A percentile compares a stretch with the other conserved stretches of the same genome.
These are phyloP conservation scores for Chernovozyma aurita DNA, from an alignment of 1,139 yeast species.

Conservation along the genomic window DNA sequence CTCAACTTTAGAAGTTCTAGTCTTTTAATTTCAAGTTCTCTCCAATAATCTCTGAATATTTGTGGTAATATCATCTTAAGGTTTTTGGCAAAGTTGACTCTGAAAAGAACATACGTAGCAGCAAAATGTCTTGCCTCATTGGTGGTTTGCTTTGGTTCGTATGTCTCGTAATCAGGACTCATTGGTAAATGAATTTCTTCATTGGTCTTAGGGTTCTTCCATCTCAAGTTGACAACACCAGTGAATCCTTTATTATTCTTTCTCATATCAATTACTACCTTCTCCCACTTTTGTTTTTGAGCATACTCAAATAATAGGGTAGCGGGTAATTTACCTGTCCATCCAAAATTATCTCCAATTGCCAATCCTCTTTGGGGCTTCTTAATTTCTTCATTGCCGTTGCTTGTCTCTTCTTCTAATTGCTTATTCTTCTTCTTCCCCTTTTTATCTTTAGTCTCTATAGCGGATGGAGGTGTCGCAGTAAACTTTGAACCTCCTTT, in stretches of 20 bases:
- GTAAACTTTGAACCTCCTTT: slow-evolving; percentile 7
- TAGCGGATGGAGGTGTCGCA: slow-evolving; percentile 6
- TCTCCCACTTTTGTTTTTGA: slow-evolving; percentile 87
- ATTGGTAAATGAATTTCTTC: slow-evolving; percentile 57
- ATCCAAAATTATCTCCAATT: slow-evolving; percentile 50
- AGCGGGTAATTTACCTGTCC: slow-evolving; percentile 96
- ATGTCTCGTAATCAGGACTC: slow-evolving; percentile 52
- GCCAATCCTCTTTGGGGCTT: slow-evolving; percentile 42
- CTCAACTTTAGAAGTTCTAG: slow-evolving; percentile 40
- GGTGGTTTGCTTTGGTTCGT: slow-evolving; percentile 69
- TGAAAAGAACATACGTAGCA: slow-evolving; percentile 81
- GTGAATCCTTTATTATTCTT: slow-evolving; percentile 49
- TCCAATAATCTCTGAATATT: slow-evolving; percentile 77
- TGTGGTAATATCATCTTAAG: slow-evolving; percentile 84
- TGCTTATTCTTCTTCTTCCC: slow-evolving; percentile 4
- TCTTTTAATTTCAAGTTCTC: slow-evolving; percentile 58
- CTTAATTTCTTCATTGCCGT: slow-evolving; percentile 11
- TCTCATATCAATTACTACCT: slow-evolving; percentile 72
- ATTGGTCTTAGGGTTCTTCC: slow-evolving; percentile 78
- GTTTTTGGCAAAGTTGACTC: slow-evolving; percentile 77
- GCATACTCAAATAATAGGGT: slow-evolving; percentile 83
- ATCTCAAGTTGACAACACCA: slow-evolving; percentile 58
- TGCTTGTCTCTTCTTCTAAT: slow-evolving; percentile 6
- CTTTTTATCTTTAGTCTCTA: slow-evolving; percentile 8
- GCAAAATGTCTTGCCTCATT: slow-evolving; percentile 87